These are phyloP conservation scores for Aspergillus ochraceus DNA, from an alignment of 2,329 filamentous ascomycete genomes.

Conservation along the genomic window DNA sequence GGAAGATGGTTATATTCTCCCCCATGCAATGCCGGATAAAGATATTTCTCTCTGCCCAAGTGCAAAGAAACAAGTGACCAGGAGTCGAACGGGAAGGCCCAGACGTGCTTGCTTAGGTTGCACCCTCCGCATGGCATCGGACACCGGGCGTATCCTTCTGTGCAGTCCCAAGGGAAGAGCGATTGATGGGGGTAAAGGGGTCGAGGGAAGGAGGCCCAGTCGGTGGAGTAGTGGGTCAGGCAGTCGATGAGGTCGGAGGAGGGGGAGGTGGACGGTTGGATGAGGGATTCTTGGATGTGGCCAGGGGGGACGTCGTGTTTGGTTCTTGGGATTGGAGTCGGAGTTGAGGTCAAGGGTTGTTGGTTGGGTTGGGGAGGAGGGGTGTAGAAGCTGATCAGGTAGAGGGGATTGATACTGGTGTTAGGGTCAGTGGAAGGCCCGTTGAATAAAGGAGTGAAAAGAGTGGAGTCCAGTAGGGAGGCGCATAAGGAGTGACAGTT, in stretches of 20 bases:
- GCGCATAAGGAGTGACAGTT: conserved; percentile 43
- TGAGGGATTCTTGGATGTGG: conserved; percentile 44
- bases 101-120: conserved; percentile 47
- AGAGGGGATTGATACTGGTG: conserved; percentile 23
- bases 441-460: conserved; percentile 34
- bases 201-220: conserved; percentile 44
- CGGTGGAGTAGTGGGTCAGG: conserved; percentile 48
- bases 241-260: conserved; percentile 47
- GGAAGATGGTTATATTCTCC: background rate
- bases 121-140: conserved; percentile 40
- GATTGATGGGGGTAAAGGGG: background rate
- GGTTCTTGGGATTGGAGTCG: conserved; percentile 6
- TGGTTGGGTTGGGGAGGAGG: conserved; percentile 21
- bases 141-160: conserved; percentile 44
- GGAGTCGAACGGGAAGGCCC: conserved; percentile 47
- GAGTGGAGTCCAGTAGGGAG: conserved; percentile 30
- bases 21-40: background rate
- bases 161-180: conserved; percentile 51
- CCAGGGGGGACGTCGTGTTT: conserved; percentile 44
- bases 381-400: conserved; percentile 45
- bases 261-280: conserved; percentile 24
- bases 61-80: conserved; percentile 45
- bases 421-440: background rate
- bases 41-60: conserved; percentile 14
- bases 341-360: background rate